Base-by-base conservation (phyloP, 805 yeast species). In the Diddensiella transvaalensis region DNA sequence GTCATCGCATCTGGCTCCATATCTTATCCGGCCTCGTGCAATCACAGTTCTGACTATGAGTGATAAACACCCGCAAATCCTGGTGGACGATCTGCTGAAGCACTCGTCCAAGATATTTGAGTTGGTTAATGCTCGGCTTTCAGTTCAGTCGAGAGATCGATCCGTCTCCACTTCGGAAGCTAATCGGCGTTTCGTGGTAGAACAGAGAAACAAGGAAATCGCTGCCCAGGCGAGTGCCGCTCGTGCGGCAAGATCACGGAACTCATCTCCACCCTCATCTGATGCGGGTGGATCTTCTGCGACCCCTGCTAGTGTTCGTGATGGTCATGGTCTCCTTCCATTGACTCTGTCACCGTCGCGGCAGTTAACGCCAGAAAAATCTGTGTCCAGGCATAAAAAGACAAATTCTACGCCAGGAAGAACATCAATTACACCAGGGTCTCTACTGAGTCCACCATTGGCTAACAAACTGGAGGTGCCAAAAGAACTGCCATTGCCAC, bases 11-110 rank as follows among this genome's bases (percentile, higher is more conserved):
- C 32, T 62, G 29, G 58, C 65, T 0, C 52, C 58, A 3, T 57
- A 53, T 29, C 35, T 64, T 4, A 49, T 64, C 38, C 52, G 69
- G 22, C 69, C 69, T 2, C 53, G 66, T 17, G 64, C 59, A 0
- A 58, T 58, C 5, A 59, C 63, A 1, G 58, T 61, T 0, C 40
- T 58, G 5, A 58, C 58, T 10, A 55, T 58, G 59, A 49, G 53
- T 17, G 67, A 63, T 42, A 47, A 43, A 29, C 69, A 65, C 46
- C 68, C 69, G 1, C 42, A 40, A 6, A 33, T 36, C 38, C 52
- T 66, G 18, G 30, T 66, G 1, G 18, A 37, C 4, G 64, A 59
- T 35, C 48, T 66, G 36, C 50, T 66, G 18, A 24, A 18, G 11
- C 46, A 59, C 22, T 49, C 54, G 4, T 52, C 52, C 2, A 48